These are phyloP conservation scores for Daldinia grandis DNA, from an alignment of 495 filamentous ascomycete genomes.

Conservation along the genomic window DNA sequence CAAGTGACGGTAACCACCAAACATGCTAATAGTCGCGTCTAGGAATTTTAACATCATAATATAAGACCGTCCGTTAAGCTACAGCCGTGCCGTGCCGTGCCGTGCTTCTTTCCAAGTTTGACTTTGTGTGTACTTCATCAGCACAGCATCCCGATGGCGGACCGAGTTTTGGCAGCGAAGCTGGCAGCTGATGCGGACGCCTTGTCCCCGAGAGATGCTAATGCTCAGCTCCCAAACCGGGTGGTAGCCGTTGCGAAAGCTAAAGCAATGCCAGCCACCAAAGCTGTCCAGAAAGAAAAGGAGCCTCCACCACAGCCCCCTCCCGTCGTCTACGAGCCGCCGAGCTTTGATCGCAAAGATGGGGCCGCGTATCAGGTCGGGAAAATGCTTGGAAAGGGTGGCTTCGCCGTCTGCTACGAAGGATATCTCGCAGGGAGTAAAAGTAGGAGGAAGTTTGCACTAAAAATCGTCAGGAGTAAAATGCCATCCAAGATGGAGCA, in stretches of 20 bases:
- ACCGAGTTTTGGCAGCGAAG: slow-evolving; percentile 49
- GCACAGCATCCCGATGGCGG: slow-evolving; percentile 37
- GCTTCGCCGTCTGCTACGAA: slow-evolving; percentile 90
- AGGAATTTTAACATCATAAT: slow-evolving; percentile 15
- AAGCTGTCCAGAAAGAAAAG: slow-evolving; percentile 64
- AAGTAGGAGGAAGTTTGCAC: slow-evolving; percentile 73
- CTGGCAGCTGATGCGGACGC: slow-evolving; percentile 67
- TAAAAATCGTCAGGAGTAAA: slow-evolving; percentile 90
- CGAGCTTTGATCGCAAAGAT: slow-evolving; percentile 65
- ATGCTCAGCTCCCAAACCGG: slow-evolving; percentile 59
- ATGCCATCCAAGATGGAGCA: slow-evolving; percentile 85
- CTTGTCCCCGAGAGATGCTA: slow-evolving; percentile 75
- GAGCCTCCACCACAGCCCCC: slow-evolving; percentile 83
- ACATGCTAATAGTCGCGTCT: slow-evolving; percentile 11
- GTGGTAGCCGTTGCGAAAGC: slow-evolving; percentile 60
- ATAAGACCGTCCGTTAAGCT: slow-evolving; percentile 16
- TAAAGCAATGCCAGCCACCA: slow-evolving; percentile 62
- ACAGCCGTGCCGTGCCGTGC: slow-evolving; percentile 2
- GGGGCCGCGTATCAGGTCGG: slow-evolving; percentile 84
- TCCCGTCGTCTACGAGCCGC: slow-evolving; percentile 75
- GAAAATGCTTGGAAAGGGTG: slow-evolving; percentile 87
- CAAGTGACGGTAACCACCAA: neutral
- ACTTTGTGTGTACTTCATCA: slow-evolving; percentile 18
- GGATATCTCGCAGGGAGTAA: slow-evolving; percentile 65
- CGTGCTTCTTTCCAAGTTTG: slow-evolving; percentile 12